Evolutionary conservation across 164 flowering plant species (phyloP), one percentile per base, ranked within the genome.

Genomic region (Akebia trifoliata): DNA sequence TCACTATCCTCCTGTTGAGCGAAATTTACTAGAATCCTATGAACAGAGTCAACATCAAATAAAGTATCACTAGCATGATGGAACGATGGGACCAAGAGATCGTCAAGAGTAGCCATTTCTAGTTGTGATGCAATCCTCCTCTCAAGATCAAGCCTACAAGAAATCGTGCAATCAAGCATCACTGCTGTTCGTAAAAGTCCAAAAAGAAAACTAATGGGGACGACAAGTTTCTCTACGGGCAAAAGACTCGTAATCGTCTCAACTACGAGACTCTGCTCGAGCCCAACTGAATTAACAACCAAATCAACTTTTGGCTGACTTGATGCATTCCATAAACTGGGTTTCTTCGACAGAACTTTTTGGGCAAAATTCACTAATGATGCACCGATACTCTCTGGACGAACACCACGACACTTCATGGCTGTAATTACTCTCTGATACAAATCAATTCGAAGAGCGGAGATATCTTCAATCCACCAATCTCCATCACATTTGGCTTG

Each of bases 401-500:
- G 74, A 20, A 92, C 83, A 12, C 95, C 93, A 22, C 96, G 78
- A 61, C 84, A 83, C 58, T 79, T 85, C 90, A 92, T 83, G 14
- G 96, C 91, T 15, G 85, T 61, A 29, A 92, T 78, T 62, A 89
- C 87, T 62, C 78, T 71, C 28, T 82, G 79, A 67, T 83, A 89
- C 61, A 92, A 64, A 46, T 86, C 93, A 25, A 92, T 47, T n/a
- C 91, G 74, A 47, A 92, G 86, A 66, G 67, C 83, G 17, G 93
- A 83, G 24, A 89, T 72, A 71, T 89, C 96, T 60, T 89, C 91
- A 20, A 86, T 80, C 96, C 96, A 91, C 96, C 95, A 89, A 59
- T 87, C 96, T 8, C 78, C 81, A 18, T 75, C 88, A 60, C 80
- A 70, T 61, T 85, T 89, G 22, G 78, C 69, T 36, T 77, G 89